Evolutionary conservation across 495 filamentous ascomycete species (phyloP), one percentile per base, ranked within the genome.

Genomic region (Aspergillus affinis): DNA sequence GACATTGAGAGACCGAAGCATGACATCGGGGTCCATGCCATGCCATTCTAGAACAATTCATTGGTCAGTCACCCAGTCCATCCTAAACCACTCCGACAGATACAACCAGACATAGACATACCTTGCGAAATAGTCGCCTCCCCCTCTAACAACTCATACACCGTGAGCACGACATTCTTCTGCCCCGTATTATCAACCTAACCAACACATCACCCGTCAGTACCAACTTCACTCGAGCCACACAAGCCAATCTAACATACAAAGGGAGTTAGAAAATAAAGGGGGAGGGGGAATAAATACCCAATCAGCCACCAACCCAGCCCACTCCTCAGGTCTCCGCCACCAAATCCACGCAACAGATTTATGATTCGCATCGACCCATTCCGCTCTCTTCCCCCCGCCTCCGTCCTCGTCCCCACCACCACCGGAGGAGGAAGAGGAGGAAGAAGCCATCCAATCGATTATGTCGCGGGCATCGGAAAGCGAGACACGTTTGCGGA

Each of bases 1-100:
- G 55, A 91, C 79, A 58, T 80, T 79, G 18, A 98, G 75, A n/a
- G 90, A 84, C 69, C 88, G 90, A 58, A 87, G 81, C 70, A 98
- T 82, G 36, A 95, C 66, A 23, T 92, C 91, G 21, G 75, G 69
- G 63, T 97, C 92, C 81, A 98, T 90, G 17, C 90, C 91, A 76
- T 92, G 87, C 69, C 96, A 94, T 72, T 94, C 91, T 91, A 61
- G 10, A 57, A 2, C 21, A 18, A 50, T 47, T 73, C 45, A 77
- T 67, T 54, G 64, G 18, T 30, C 51, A 30, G 10, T 13, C 30
- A 50, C 3, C 26, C 26, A 36, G 2, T 13, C 0, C 18, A 15
- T 17, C 46, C 12, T 21, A 6, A 18, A 1, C 15, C 46, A 58
- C 27, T 19, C 4, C 21, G 4, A 46, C 21, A 36, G 2, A 29